Base-by-base conservation (phyloP, 306 rosid species). In the Arachis hypogaea region DNA sequence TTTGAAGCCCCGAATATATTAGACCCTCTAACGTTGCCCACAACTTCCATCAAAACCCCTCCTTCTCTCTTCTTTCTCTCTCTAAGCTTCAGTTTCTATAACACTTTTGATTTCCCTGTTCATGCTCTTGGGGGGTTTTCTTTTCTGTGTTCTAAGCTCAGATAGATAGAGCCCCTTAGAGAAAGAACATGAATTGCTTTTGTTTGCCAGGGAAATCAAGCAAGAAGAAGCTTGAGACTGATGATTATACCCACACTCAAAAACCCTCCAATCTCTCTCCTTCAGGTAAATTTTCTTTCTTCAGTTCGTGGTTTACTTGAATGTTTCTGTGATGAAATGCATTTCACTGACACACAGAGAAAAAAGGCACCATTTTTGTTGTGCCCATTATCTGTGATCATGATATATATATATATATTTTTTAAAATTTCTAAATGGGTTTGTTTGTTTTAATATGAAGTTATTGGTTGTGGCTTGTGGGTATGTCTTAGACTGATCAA, bases 141-240 rank as follows among this genome's bases (percentile, higher is more conserved):
- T 54, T 81, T 86, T 66, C 57, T 44, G 36, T 42, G 74, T 72
- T 85, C 63, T 65, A 50, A 14, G n/a, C 55, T 11, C 16, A 49
- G 14, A 11, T n/a, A 10, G 4, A 46, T 3, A 45, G 11, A 45
- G 49, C 8, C 2, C 0, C 11, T 2, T 9, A 46, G 51, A 47
- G 72, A 77, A 51, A 44, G 50, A 72, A 63, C 18, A 92, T 92
- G 98, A 86, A 91, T 80, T 92, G 92, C 79, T 90, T 88, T 69
- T 22, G 84, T 63, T 90, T 88, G 75, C 1, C 54, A 11, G 79
- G 81, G 43, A 71, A 83, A 68, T 82, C 90, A 4, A 71, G 78
- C 71, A 22, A 22, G 59, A 75, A 57, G 58, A 75, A 82, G 58
- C 86, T 7, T 7, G 76, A 66, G 4, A 75, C 30, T 14, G 30